phyloP scores from a whole-genome alignment of 768 basidiomycete species.

The Suillus alpinus region DNA sequence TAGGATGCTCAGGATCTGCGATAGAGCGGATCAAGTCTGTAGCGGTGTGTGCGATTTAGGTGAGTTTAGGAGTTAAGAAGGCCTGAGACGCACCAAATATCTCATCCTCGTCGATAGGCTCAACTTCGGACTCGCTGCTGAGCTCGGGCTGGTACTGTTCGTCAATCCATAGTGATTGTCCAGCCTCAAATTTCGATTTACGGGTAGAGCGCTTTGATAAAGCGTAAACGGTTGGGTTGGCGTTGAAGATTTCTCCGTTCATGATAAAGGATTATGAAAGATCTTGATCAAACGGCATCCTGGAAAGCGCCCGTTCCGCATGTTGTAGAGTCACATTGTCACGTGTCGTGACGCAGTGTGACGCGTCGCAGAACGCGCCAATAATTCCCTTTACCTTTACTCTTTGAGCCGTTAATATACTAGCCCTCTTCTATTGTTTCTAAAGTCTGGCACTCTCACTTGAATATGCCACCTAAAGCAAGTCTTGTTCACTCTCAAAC shows the following conservation, averaged over 20 bases:
- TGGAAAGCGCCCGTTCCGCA: background rate
- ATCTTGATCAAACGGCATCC: slow-evolving; percentile 1
- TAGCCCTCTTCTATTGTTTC: background rate
- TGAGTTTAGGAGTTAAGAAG: background rate
- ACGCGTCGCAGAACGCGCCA: slow-evolving; percentile 17
- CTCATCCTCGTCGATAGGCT: slow-evolving; percentile 87
- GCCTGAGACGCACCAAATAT: slow-evolving; percentile 67
- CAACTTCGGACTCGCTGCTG: slow-evolving; percentile 38
- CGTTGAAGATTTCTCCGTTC: slow-evolving; percentile 73
- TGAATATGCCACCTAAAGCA: slow-evolving; percentile 39
- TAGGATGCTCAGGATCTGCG: slow-evolving; percentile 93
- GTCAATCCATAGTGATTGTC: slow-evolving; percentile 62
- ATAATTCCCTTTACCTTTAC: slow-evolving; percentile 17
- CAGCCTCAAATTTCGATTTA: slow-evolving; percentile 36
- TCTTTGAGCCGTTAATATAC: background rate
- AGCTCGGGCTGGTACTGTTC: slow-evolving; percentile 40
- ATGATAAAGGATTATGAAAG: slow-evolving; percentile 29
- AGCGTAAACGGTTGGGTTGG: slow-evolving; percentile 81
- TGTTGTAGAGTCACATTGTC: slow-evolving; percentile 19
- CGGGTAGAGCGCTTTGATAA: slow-evolving; percentile 46
- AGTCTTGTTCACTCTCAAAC: background rate
- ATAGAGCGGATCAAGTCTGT: slow-evolving; percentile 89
- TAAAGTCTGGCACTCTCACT: background rate
- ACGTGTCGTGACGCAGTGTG: slow-evolving; percentile 23
- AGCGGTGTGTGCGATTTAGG: slow-evolving; percentile 2